These are phyloP conservation scores for Aspergillus indologenus DNA, from an alignment of 495 filamentous ascomycete genomes.

Conservation along the genomic window DNA sequence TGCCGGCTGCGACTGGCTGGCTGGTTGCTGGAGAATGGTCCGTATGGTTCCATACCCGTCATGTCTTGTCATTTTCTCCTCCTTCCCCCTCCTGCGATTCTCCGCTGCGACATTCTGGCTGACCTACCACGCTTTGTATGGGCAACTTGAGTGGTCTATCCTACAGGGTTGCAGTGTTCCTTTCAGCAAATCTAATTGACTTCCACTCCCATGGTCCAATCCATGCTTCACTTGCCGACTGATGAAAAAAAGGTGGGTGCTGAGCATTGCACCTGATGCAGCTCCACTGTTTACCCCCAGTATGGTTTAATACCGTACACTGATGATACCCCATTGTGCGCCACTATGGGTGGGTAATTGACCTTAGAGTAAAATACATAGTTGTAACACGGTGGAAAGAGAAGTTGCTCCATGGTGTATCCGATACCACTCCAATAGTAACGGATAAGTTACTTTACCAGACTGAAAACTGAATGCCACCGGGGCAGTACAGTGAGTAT, in stretches of 20 bases:
- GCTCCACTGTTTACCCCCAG: slow-evolving; percentile 7
- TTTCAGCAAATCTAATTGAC: neutral
- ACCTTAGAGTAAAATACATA: slow-evolving; percentile 12
- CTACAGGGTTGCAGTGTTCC: neutral
- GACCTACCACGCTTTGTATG: slow-evolving; percentile 1
- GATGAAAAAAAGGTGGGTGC: neutral
- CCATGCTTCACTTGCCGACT: neutral
- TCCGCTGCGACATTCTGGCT: slow-evolving; percentile 8
- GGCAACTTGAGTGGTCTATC: slow-evolving; percentile 3
- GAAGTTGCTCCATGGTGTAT: slow-evolving; percentile 10
- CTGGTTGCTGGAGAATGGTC: slow-evolving; percentile 17
- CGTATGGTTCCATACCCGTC: slow-evolving; percentile 23
- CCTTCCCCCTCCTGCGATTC: slow-evolving; percentile 7
- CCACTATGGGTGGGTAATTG: slow-evolving; percentile 19
- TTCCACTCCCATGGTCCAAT: slow-evolving; percentile 6
- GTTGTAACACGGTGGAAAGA: slow-evolving; percentile 3
- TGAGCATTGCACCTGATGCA: slow-evolving; percentile 10
- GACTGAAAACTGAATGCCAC: neutral
- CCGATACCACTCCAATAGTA: neutral
- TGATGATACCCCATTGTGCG: slow-evolving; percentile 10
- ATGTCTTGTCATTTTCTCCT: slow-evolving; percentile 14
- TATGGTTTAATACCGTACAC: slow-evolving; percentile 13
- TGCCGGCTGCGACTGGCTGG: slow-evolving; percentile 18
- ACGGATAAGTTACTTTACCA: neutral
- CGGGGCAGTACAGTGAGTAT: neutral